These are phyloP conservation scores for Aspergillus chevalieri DNA, from an alignment of 2,329 filamentous ascomycete genomes.

Conservation along the genomic window DNA sequence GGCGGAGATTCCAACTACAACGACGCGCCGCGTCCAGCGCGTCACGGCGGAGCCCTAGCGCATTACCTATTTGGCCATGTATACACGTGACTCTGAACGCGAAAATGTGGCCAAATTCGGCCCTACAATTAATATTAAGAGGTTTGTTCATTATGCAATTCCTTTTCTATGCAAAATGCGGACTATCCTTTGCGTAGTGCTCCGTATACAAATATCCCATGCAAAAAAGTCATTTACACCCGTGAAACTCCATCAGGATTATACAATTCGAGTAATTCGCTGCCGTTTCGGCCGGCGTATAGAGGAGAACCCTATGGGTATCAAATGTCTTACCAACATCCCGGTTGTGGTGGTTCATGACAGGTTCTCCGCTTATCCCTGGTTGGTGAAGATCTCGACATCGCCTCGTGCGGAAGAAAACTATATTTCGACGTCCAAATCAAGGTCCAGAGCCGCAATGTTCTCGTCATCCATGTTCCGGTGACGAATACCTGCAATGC, in stretches of 20 bases:
- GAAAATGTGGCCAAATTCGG: too few species aligned
- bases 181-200: neutral
- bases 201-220: slow-evolving; percentile 1
- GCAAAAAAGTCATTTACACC: neutral
- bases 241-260: neutral
- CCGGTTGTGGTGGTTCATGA: neutral
- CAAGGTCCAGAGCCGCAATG: slow-evolving; percentile 80
- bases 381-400: too few species aligned
- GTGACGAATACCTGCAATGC: slow-evolving; percentile 64
- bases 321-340: neutral
- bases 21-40: slow-evolving; percentile 8
- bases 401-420: neutral
- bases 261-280: neutral
- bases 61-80: neutral
- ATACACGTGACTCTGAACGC: neutral
- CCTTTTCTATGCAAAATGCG: slow-evolving; percentile 1
- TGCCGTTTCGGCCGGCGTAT: neutral
- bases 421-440: slow-evolving; percentile 83
- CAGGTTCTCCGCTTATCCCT: neutral
- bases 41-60: neutral
- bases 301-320: neutral
- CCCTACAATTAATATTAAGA: neutral
- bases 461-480: slow-evolving; percentile 87
- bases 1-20: neutral
- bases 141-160: neutral